Percentiles rank a stretch among this genome's conserved stretches.
phyloP scores from a whole-genome alignment of 306 rosid species.

The Trichosanthes cucumerina region DNA sequence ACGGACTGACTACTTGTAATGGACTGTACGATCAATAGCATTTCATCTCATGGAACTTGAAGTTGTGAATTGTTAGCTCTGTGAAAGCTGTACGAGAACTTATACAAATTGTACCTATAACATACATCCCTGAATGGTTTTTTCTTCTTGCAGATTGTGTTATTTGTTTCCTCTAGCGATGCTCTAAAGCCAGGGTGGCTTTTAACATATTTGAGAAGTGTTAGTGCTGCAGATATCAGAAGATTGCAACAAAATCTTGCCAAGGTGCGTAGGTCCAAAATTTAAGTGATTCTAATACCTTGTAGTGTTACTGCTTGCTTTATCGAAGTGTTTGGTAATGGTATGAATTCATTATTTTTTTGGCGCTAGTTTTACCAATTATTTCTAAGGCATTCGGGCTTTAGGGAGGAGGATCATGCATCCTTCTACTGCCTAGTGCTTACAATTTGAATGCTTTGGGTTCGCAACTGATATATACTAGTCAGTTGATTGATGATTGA shows the following conservation, averaged over 20 bases:
- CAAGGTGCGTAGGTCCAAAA: conserved; percentile 44
- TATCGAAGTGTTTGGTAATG: too few species aligned
- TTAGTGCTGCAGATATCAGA: conserved; percentile 36
- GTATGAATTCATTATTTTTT: not conserved
- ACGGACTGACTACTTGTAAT: not conserved
- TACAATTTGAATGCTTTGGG: not conserved
- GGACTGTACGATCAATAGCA: too few species aligned
- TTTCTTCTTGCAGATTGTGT: conserved; percentile 31
- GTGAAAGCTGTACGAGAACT: not conserved
- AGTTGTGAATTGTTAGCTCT: not conserved
- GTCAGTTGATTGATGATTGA: not conserved
- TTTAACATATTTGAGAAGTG: conserved; percentile 48
- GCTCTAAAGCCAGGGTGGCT: conserved; percentile 74
- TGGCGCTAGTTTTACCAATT: not conserved
- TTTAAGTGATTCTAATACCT: not conserved
- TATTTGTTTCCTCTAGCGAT: conserved; percentile 68
- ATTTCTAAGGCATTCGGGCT: not conserved
- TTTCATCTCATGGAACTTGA: too few species aligned
- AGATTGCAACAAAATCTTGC: conserved; percentile 66
- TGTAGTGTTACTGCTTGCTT: not conserved
- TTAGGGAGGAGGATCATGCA: not conserved
- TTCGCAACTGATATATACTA: not conserved
- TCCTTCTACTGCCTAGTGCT: not conserved
- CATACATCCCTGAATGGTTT: too few species aligned
- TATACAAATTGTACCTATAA: not conserved